Evolutionary conservation across 2,329 filamentous ascomycete species (phyloP).

Genomic region (Lasiodiplodia sp.): DNA sequence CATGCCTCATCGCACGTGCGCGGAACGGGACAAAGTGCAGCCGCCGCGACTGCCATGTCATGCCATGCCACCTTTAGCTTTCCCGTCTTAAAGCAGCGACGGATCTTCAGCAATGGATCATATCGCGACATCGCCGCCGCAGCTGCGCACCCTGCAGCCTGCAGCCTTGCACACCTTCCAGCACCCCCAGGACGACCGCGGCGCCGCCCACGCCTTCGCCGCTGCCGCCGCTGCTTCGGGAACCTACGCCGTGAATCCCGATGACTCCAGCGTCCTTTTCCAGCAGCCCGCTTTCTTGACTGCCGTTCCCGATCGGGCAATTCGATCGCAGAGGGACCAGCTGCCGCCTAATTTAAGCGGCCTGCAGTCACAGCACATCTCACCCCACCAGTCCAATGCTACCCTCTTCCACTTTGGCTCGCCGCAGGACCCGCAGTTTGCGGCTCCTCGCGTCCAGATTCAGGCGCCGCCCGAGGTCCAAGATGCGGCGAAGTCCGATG

Average conservation of each 20-base stretch:
- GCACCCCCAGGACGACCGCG: slow-evolving; percentile 34
- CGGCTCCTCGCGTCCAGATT: slow-evolving; percentile 6
- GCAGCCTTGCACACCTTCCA: slow-evolving; percentile 41
- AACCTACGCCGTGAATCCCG: slow-evolving; percentile 48
- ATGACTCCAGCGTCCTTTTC: slow-evolving; percentile 37
- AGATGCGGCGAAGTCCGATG: slow-evolving; percentile 50
- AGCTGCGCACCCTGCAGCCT: slow-evolving; percentile 39
- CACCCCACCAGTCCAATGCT: slow-evolving; percentile 32
- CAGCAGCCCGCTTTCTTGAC: slow-evolving; percentile 15
- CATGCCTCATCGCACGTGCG: slow-evolving; percentile 42
- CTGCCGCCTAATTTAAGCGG: slow-evolving; percentile 44
- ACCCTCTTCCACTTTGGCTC: slow-evolving; percentile 33
- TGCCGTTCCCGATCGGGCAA: slow-evolving; percentile 33
- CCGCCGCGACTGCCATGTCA: not conserved
- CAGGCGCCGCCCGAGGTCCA: not conserved
- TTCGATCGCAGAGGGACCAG: slow-evolving; percentile 36
- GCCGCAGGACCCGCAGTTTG: slow-evolving; percentile 31
- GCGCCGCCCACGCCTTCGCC: slow-evolving; percentile 28
- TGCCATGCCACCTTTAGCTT: not conserved
- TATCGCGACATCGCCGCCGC: slow-evolving; percentile 35
- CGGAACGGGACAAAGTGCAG: slow-evolving; percentile 42
- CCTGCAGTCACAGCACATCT: slow-evolving; percentile 37
- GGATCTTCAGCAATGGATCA: slow-evolving; percentile 29
- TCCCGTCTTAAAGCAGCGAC: slow-evolving; percentile 39
- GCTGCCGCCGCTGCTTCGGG: slow-evolving; percentile 40